Evolutionary conservation across 2,329 filamentous ascomycete genomes (phyloP).

Genomic region (Aureobasidium pullulans): DNA sequence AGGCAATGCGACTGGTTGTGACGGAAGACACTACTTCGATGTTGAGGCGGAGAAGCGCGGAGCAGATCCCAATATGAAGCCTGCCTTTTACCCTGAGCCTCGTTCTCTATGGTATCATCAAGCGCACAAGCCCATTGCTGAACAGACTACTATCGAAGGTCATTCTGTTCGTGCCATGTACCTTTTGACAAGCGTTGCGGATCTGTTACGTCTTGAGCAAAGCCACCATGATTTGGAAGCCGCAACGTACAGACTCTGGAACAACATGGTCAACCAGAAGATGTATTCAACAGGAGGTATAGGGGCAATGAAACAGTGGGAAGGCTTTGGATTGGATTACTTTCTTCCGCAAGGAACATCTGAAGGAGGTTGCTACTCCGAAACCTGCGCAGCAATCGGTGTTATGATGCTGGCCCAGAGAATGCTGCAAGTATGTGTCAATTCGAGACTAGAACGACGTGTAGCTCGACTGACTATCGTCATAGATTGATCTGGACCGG

Average conservation of each 20-base stretch:
- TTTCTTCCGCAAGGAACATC: conserved; percentile 49
- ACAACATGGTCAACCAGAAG: conserved; percentile 54
- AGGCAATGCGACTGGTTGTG: conserved; percentile 44
- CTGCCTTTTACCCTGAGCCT: conserved; percentile 17
- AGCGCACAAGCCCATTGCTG: conserved; percentile 47
- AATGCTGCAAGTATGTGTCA: conserved; percentile 35
- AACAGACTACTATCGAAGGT: conserved; percentile 50
- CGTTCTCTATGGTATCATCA: conserved; percentile 46
- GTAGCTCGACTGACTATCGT: conserved; percentile 12
- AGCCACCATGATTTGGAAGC: conserved; percentile 21
- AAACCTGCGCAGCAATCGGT: conserved; percentile 55
- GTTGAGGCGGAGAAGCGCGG: conserved; percentile 46
- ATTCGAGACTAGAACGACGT: too few species aligned
- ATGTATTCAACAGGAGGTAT: conserved; percentile 58
- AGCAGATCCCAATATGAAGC: conserved; percentile 31
- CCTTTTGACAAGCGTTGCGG: conserved; percentile 51
- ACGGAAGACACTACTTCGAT: conserved; percentile 48
- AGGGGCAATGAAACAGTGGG: conserved; percentile 51
- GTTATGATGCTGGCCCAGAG: conserved; percentile 55
- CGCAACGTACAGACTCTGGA: conserved; percentile 46
- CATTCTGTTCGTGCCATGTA: conserved; percentile 56
- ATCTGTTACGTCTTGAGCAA: conserved; percentile 40
- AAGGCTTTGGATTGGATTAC: conserved; percentile 54
- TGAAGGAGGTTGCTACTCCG: conserved; percentile 55
- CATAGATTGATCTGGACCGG: conserved; percentile 42